Evolutionary conservation across 768 basidiomycete genomes (phyloP).

Genomic region (Myochromella boudieri): DNA sequence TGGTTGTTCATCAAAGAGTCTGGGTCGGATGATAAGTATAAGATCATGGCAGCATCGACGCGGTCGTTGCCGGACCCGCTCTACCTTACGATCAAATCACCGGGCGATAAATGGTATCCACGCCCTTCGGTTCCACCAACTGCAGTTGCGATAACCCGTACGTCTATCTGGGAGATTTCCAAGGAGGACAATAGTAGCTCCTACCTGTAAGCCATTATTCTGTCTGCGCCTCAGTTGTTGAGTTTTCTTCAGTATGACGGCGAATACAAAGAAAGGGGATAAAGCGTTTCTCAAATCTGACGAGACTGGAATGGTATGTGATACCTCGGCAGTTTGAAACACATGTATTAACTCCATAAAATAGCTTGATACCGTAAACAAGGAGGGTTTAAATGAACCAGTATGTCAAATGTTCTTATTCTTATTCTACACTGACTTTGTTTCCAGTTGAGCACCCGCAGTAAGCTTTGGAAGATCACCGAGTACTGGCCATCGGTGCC

Average conservation of each 20-base stretch:
- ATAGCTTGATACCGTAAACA: conserved; percentile 2
- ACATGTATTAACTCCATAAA: not conserved
- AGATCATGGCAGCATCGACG: conserved; percentile 8
- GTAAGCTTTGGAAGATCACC: conserved; percentile 6
- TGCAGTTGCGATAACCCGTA: not conserved
- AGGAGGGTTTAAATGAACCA: not conserved
- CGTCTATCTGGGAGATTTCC: not conserved
- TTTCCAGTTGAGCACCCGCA: not conserved
- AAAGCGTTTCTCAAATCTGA: conserved; percentile 4
- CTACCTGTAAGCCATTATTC: not conserved
- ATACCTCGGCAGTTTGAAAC: not conserved
- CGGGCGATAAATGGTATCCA: not conserved
- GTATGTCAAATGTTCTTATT: not conserved
- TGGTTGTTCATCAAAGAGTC: conserved; percentile 8
- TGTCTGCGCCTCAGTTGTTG: not conserved
- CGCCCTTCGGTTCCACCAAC: conserved; percentile 1
- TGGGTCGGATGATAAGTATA: conserved; percentile 1
- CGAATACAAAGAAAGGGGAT: not conserved
- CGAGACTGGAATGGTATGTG: conserved; percentile 3
- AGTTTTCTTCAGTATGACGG: not conserved
- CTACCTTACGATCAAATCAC: not conserved
- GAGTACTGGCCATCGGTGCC: conserved; percentile 7
- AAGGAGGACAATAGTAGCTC: conserved; percentile 5
- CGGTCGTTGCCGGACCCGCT: not conserved
- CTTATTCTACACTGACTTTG: not conserved